Conservation (phyloP, 441 rosid species). For the Gossypium laxum region DNA sequence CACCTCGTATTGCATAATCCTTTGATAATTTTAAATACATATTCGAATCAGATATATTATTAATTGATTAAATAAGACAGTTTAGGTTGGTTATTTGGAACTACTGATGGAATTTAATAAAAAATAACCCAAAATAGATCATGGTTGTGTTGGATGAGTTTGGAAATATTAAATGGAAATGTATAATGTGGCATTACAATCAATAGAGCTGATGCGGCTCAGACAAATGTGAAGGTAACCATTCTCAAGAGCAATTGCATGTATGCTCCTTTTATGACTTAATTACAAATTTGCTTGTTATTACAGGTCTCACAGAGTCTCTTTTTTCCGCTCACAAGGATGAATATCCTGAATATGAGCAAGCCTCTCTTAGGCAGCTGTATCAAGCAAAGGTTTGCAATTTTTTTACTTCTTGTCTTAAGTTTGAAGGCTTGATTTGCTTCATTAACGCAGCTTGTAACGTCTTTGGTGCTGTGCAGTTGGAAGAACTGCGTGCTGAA, state of each 20-base stretch:
- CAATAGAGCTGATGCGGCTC: background rate
- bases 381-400: conserved; percentile 72
- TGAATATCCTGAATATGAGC: conserved; percentile 91
- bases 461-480: conserved; percentile 39
- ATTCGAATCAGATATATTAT: background rate
- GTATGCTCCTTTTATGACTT: background rate
- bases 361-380: conserved; percentile 81
- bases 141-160: background rate
- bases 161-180: conserved; percentile 2
- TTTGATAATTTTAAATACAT: background rate
- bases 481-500: conserved; percentile 88
- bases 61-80: background rate
- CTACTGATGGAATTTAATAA: background rate
- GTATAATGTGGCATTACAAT: background rate
- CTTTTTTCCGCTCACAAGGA: conserved; percentile 91
- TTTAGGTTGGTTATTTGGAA: background rate
- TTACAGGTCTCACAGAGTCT: conserved; percentile 86
- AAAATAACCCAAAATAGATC: background rate
- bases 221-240: background rate
- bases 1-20: background rate
- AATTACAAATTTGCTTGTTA: conserved; percentile 14
- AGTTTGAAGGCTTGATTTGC: conserved; percentile 12
- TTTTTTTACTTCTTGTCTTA: conserved; percentile 12
- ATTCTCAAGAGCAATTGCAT: background rate
- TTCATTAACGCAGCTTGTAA: conserved; percentile 11